A percentile compares a stretch with the other conserved stretches of the same genome.
phyloP scores from a whole-genome alignment of 2,329 filamentous ascomycete species.

The Colletotrichum paranaense region DNA sequence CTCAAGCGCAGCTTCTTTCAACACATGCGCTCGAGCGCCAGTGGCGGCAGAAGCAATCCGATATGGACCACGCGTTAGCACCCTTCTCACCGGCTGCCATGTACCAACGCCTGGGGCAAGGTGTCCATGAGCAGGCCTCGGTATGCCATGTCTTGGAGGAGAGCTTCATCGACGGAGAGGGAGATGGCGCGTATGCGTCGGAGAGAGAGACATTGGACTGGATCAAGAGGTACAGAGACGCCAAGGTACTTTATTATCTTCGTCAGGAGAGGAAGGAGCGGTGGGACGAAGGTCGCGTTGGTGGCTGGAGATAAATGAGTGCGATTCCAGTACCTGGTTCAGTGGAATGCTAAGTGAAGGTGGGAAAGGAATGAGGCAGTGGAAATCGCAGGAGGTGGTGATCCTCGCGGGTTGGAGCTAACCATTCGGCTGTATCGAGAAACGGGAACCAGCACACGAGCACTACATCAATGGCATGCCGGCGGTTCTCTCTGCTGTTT shows the following conservation, averaged over 20 bases:
- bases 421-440: not conserved
- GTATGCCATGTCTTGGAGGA: slow-evolving; percentile 89
- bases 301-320: slow-evolving; percentile 81
- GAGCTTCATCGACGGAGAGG: slow-evolving; percentile 81
- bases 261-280: slow-evolving; percentile 88
- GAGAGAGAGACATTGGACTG: slow-evolving; percentile 90
- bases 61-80: slow-evolving; percentile 86
- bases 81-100: slow-evolving; percentile 89
- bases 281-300: slow-evolving; percentile 96
- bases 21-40: slow-evolving; percentile 91
- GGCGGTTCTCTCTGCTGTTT: not conserved
- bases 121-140: slow-evolving; percentile 83
- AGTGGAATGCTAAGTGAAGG: too few species aligned
- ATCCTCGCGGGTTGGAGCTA: too few species aligned
- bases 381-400: not conserved
- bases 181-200: slow-evolving; percentile 60
- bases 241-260: slow-evolving; percentile 81
- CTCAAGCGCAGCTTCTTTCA: slow-evolving; percentile 84
- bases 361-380: not conserved
- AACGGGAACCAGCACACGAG: not conserved
- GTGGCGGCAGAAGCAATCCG: slow-evolving; percentile 88
- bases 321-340: not conserved
- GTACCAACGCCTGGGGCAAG: slow-evolving; percentile 83
- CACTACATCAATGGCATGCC: not conserved
- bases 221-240: slow-evolving; percentile 83